phyloP scores from a whole-genome alignment of 805 yeast species.

The Candida tibetensis region DNA sequence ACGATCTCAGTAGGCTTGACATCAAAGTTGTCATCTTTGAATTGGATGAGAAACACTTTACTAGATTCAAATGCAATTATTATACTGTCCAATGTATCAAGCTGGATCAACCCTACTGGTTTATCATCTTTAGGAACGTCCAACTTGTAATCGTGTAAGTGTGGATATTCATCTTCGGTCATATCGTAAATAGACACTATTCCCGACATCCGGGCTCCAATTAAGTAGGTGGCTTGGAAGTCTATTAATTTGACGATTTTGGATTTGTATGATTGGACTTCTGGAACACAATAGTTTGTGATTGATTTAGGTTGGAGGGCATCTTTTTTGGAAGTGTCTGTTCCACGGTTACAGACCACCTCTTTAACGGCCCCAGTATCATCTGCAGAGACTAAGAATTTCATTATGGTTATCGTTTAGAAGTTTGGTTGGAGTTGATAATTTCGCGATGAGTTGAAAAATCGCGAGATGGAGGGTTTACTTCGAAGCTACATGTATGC shows the following conservation, averaged over 20 bases:
- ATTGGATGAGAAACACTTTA: slow-evolving; percentile 37
- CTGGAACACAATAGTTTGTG: slow-evolving; percentile 35
- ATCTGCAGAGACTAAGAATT: slow-evolving; percentile 58
- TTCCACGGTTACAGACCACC: slow-evolving; percentile 59
- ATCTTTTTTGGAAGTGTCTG: slow-evolving; percentile 74
- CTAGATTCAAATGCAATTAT: slow-evolving; percentile 49
- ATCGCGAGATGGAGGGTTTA: too few relatives aligned
- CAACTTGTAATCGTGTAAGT: slow-evolving; percentile 31
- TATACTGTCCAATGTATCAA: slow-evolving; percentile 28
- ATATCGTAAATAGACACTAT: slow-evolving; percentile 38
- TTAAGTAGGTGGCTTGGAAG: slow-evolving; percentile 32
- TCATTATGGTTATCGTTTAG: slow-evolving; percentile 53
- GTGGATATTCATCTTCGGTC: slow-evolving; percentile 34
- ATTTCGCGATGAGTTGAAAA: slow-evolving; percentile 1
- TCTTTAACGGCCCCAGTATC: slow-evolving; percentile 69
- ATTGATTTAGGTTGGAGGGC: slow-evolving; percentile 63
- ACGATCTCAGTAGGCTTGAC: slow-evolving; percentile 28
- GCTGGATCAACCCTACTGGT: slow-evolving; percentile 32
- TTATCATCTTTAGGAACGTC: slow-evolving; percentile 21
- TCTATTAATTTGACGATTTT: slow-evolving; percentile 34
- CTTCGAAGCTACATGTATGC: too few relatives aligned
- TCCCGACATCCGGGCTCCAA: slow-evolving; percentile 46
- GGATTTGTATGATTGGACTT: slow-evolving; percentile 12
- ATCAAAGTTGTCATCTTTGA: slow-evolving; percentile 28
- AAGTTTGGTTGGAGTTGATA: not conserved